These are phyloP conservation scores for Paramecium caudatum DNA, from an alignment of 73 alveolate genomes.

Conservation along the genomic window DNA sequence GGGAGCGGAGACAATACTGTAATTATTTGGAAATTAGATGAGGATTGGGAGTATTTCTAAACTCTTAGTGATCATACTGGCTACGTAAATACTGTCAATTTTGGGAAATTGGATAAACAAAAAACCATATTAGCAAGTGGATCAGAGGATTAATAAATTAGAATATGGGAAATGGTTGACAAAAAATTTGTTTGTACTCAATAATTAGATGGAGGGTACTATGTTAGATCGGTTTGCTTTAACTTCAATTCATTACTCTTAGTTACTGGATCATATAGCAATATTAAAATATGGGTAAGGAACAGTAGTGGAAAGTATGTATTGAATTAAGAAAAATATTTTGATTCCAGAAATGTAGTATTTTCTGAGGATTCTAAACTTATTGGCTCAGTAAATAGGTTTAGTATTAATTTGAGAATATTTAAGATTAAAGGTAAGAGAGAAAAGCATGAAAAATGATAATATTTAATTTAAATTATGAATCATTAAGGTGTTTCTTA, in stretches of 20 bases:
- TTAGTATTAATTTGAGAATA: background rate
- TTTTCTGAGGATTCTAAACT: background rate
- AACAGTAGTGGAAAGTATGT: background rate
- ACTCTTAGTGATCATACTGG: background rate
- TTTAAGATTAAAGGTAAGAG: background rate
- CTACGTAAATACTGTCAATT: background rate
- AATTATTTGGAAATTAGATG: slow-evolving; percentile 33
- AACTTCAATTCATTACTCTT: background rate
- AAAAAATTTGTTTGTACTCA: background rate
- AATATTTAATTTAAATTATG: no score
- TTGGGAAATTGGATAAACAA: background rate
- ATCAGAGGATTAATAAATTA: slow-evolving; percentile 8
- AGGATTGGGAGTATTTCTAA: slow-evolving; percentile 38
- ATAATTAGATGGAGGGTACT: background rate
- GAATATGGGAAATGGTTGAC: background rate
- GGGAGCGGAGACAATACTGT: slow-evolving; percentile 28
- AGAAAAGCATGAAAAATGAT: background rate
- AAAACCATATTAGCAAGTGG: slow-evolving; percentile 13
- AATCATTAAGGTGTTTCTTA: slow-evolving; percentile 38
- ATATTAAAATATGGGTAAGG: background rate
- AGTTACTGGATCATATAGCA: background rate
- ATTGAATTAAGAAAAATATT: background rate
- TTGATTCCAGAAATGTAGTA: background rate
- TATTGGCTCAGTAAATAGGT: background rate
- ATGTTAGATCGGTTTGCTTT: background rate